Conservation (phyloP, 83 land plant genomes). For the Picea abies region DNA sequence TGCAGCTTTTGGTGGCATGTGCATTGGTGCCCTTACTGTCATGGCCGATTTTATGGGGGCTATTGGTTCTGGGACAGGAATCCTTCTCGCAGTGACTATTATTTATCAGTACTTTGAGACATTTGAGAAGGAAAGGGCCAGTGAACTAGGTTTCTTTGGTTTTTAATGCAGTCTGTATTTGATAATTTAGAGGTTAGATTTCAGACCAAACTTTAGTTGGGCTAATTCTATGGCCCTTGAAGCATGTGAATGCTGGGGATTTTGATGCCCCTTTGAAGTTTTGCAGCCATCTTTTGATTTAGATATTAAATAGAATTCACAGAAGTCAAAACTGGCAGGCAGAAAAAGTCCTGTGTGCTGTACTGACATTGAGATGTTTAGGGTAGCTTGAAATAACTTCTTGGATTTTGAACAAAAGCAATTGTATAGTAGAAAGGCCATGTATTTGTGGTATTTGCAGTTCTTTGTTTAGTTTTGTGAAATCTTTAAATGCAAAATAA, state of each 20-base stretch:
- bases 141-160: conserved; percentile 68
- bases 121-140: conserved; percentile 67
- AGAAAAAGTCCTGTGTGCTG: conserved; percentile 5
- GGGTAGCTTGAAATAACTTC: neutral
- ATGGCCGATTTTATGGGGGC: conserved; percentile 76
- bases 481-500: too few relatives aligned
- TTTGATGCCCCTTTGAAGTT: conserved; percentile 7
- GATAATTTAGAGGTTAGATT: neutral
- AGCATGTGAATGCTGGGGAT: conserved; percentile 4
- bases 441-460: too few relatives aligned
- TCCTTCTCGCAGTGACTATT: conserved; percentile 62
- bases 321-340: neutral
- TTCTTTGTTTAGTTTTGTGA: too few relatives aligned
- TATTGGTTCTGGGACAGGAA: conserved; percentile 67
- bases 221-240: neutral
- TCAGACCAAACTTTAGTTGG: neutral
- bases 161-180: conserved; percentile 19
- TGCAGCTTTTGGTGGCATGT: conserved; percentile 74
- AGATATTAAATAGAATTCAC: neutral
- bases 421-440: too few relatives aligned
- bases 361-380: conserved; percentile 13
- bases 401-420: too few relatives aligned
- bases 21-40: conserved; percentile 69
- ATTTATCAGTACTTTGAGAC: conserved; percentile 75
- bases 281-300: conserved; percentile 15